phyloP scores from a whole-genome alignment of 768 basidiomycete genomes.

The Podaxis mareebaensis region DNA sequence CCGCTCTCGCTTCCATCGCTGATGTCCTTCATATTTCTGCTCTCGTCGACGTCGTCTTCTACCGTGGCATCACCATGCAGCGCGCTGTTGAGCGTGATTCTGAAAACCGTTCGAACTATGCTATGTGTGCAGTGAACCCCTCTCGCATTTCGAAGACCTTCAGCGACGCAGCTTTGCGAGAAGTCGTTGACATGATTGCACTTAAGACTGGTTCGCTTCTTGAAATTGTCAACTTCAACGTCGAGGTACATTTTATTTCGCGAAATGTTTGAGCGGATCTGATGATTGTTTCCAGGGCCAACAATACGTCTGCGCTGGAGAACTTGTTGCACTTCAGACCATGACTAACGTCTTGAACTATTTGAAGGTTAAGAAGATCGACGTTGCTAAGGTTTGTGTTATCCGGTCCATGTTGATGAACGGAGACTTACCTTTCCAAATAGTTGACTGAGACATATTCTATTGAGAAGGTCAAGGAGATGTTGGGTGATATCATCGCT shows the following conservation, averaged over 20 bases:
- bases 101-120: slow-evolving; percentile 92
- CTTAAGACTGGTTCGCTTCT: slow-evolving; percentile 75
- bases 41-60: slow-evolving; percentile 98
- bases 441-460: slow-evolving; percentile 87
- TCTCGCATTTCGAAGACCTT: slow-evolving; percentile 93
- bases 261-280: neutral
- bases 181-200: slow-evolving; percentile 92
- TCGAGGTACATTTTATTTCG: slow-evolving; percentile 57
- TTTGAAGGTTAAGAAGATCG: slow-evolving; percentile 94
- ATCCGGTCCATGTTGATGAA: neutral
- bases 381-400: slow-evolving; percentile 73
- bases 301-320: slow-evolving; percentile 99
- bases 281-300: slow-evolving; percentile 64
- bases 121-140: slow-evolving; percentile 99
- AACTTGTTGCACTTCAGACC: slow-evolving; percentile 88
- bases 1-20: slow-evolving; percentile 95
- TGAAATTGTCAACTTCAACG: slow-evolving; percentile 98
- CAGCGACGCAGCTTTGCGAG: slow-evolving; percentile 92
- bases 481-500: slow-evolving; percentile 90
- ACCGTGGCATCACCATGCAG: slow-evolving; percentile 99
- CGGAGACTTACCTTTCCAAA: slow-evolving; percentile 12
- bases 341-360: slow-evolving; percentile 97
- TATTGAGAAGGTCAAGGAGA: slow-evolving; percentile 94
- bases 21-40: slow-evolving; percentile 94
- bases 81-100: slow-evolving; percentile 97